Evolutionary conservation across 345 rosid species (phyloP), one percentile per base, ranked within the genome.

Genomic region (Acer yangbiense): DNA sequence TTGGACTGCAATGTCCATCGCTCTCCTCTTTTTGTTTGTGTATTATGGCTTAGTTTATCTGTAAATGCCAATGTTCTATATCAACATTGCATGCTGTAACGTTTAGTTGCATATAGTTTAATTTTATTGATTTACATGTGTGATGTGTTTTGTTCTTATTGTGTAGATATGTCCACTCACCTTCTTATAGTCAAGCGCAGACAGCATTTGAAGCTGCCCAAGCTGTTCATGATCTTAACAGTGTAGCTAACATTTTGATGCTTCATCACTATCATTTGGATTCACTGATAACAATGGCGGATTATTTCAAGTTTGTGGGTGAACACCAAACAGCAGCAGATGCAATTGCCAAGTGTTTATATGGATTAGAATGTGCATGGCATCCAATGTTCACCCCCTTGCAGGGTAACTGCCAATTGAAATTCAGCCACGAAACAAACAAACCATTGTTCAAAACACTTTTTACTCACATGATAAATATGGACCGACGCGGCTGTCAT

Each of bases 401-500:
- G 71, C 92, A 78, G 78, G 97, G 92, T 50, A 93, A 90, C 72
- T 88, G 92, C 82, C 94, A 87, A 73, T 83, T 94, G 86, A 90
- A 91, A 83, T 86, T 80, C 80, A 80, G 76, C 83, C 93, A 93
- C 17, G 95, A 94, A 78, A 80, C 93, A 39, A 94, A 93, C 91
- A 93, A 85, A 80, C 97, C 94, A 68, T 55, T 94, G 74, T 94
- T 91, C 85, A 86, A 83, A 8, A 57, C 92, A 29, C 94, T 94
- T 68, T 94, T 91, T 88, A 80, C 86, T 73, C 97, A 93, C 88
- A 91, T 94, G 97, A 91, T 89, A 80, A 88, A 89, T 81, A 84
- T 94, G 97, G 97, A 91, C 66, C 83, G 91, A 80, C 94, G 97
- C 72, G 97, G 98, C 69, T 94, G 98, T 77, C 96, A 92, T 82